Evolutionary conservation across 768 basidiomycete genomes (phyloP).

Genomic region (Calocybe cyanea): DNA sequence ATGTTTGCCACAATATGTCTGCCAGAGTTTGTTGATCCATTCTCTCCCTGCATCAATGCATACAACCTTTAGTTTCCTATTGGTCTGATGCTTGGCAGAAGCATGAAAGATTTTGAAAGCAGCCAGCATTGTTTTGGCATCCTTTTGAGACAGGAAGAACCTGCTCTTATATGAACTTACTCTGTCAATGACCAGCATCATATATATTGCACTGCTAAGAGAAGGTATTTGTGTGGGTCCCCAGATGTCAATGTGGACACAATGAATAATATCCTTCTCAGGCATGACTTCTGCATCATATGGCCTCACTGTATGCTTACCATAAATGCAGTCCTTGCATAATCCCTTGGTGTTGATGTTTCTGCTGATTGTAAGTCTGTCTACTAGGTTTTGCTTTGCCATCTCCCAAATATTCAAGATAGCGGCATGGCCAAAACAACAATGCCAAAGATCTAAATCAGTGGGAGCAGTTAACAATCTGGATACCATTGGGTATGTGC

Average conservation of each 20-base stretch:
- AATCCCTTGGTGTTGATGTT: background rate
- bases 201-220: background rate
- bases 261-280: background rate
- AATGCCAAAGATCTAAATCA: no score
- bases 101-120: no score
- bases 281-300: background rate
- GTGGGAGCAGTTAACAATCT: no score
- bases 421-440: background rate
- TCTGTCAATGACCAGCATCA: background rate
- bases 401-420: background rate
- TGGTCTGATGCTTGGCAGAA: no score
- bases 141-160: no score
- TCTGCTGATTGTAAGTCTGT: background rate
- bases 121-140: no score
- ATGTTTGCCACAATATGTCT: slow-evolving; percentile 11
- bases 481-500: no score
- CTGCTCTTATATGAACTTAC: no score
- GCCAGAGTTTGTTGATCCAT: slow-evolving; percentile 21
- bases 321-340: background rate
- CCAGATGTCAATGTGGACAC: background rate
- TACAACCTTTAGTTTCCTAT: no score
- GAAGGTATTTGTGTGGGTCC: background rate
- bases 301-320: background rate
- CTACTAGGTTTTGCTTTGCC: background rate
- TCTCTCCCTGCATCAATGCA: slow-evolving; percentile 12